Percentiles rank a stretch among this genome's conserved stretches.
These are phyloP conservation scores for Candida boidinii DNA, from an alignment of 805 yeast species.

Conservation along the genomic window DNA sequence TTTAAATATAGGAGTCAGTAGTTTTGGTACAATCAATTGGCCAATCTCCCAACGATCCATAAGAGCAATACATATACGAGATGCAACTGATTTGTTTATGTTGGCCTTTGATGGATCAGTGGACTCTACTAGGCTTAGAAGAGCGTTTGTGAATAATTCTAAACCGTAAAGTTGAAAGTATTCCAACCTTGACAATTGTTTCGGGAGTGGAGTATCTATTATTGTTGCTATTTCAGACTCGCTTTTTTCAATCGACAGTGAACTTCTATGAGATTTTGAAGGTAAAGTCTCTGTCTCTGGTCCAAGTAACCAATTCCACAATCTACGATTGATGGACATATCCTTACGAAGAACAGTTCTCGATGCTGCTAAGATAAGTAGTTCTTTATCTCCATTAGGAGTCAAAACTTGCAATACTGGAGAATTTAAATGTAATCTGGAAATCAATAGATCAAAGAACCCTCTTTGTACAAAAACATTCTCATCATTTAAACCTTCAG, in stretches of 20 bases:
- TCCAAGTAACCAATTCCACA: conserved; percentile 91
- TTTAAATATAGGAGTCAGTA: conserved; percentile 58
- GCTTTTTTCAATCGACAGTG: neutral
- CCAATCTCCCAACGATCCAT: conserved; percentile 97
- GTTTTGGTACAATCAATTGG: conserved; percentile 55
- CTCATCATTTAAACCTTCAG: conserved; percentile 57
- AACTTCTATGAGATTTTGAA: conserved; percentile 10
- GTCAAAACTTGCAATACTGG: conserved; percentile 41
- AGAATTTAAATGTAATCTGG: conserved; percentile 59
- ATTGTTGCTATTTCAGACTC: neutral
- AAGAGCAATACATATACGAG: conserved; percentile 59
- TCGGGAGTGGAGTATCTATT: conserved; percentile 3
- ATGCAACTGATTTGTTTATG: conserved; percentile 38
- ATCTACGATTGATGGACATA: conserved; percentile 88
- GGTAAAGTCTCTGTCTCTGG: conserved; percentile 37
- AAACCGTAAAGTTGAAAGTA: conserved; percentile 59
- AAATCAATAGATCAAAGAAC: conserved; percentile 69
- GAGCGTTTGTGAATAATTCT: conserved; percentile 39
- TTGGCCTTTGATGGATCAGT: conserved; percentile 11
- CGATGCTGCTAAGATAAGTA: conserved; percentile 55
- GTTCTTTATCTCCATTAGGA: conserved; percentile 43
- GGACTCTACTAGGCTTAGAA: conserved; percentile 39
- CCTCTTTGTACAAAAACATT: conserved; percentile 79
- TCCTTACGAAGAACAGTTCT: conserved; percentile 70
- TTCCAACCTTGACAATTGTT: conserved; percentile 28